Percentiles rank a stretch among this genome's conserved stretches.
Conservation (phyloP, 2,329 filamentous ascomycete genomes). For the Fusarium temperatum region DNA sequence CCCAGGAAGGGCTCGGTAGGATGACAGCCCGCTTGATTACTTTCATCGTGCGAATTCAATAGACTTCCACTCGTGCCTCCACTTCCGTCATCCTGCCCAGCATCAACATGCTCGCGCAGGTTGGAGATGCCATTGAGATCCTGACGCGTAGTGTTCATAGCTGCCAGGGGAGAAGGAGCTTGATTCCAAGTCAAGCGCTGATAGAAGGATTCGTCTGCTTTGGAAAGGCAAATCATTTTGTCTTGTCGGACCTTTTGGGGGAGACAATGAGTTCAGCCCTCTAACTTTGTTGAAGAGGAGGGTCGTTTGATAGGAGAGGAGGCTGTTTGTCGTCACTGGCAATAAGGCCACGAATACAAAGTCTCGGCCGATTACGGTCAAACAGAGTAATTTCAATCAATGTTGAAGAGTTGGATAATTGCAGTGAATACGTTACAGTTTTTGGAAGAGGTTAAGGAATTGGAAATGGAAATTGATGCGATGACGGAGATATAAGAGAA, state of each 20-base stretch:
- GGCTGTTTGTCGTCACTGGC: slow-evolving; percentile 10
- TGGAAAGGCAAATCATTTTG: slow-evolving; percentile 62
- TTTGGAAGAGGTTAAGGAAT: neutral
- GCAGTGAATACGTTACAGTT: neutral
- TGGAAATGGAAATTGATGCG: neutral
- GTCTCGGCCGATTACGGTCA: neutral
- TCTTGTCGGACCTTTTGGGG: neutral
- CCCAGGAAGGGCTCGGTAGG: slow-evolving; percentile 25
- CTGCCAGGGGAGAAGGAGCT: slow-evolving; percentile 59
- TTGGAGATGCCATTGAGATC: slow-evolving; percentile 66
- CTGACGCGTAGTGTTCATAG: slow-evolving; percentile 61
- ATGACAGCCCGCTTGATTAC: slow-evolving; percentile 35
- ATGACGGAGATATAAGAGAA: slow-evolving; percentile 7
- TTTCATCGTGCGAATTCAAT: slow-evolving; percentile 39
- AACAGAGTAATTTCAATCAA: slow-evolving; percentile 1
- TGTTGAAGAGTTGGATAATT: neutral
- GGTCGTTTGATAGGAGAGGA: neutral
- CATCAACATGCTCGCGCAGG: slow-evolving; percentile 54
- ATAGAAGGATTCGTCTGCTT: slow-evolving; percentile 60
- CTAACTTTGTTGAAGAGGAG: neutral
- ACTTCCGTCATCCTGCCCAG: slow-evolving; percentile 46
- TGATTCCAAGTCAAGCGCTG: slow-evolving; percentile 63
- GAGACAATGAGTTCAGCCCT: neutral
- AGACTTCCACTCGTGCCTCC: slow-evolving; percentile 37
- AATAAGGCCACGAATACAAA: slow-evolving; percentile 15